phyloP scores from a whole-genome alignment of 106 monocot genomes.

The Allium sativum region DNA sequence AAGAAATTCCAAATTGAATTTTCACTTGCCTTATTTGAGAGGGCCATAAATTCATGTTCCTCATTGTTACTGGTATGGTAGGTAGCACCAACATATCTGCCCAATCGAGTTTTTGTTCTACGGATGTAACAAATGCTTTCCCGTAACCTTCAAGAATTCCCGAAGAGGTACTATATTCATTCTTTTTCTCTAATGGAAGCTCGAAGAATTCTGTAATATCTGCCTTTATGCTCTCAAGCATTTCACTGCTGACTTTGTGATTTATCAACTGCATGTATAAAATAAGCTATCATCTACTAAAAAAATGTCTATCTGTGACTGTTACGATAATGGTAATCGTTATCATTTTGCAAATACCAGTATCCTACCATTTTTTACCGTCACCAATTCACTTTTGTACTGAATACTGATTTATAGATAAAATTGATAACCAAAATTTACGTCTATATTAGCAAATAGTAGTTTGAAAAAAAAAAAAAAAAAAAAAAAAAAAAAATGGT shows the following conservation, averaged over 20 bases:
- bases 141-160: constrained; percentile 32
- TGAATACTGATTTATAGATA: no score
- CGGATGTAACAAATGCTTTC: constrained; percentile 25
- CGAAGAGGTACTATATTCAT: neutral
- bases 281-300: no score
- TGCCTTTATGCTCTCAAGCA: constrained; percentile 10
- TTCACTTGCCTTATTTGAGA: neutral
- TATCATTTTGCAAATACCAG: no score
- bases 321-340: no score
- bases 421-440: neutral
- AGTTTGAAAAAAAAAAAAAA: neutral
- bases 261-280: constrained; percentile 25
- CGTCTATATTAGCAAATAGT: neutral
- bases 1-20: no score
- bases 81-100: constrained; percentile 17
- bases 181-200: constrained; percentile 23
- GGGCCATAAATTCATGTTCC: constrained; percentile 34
- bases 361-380: no score
- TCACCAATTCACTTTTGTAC: no score
- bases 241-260: constrained; percentile 17
- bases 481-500: neutral
- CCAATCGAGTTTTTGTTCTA: constrained; percentile 45
- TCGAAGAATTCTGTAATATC: constrained; percentile 22
- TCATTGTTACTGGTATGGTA: constrained; percentile 9
- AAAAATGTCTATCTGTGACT: no score